A percentile compares a stretch with the other conserved stretches of the same genome.
These are phyloP conservation scores for Aspergillus intermedius DNA, from an alignment of 2,329 filamentous ascomycete species.

Conservation along the genomic window DNA sequence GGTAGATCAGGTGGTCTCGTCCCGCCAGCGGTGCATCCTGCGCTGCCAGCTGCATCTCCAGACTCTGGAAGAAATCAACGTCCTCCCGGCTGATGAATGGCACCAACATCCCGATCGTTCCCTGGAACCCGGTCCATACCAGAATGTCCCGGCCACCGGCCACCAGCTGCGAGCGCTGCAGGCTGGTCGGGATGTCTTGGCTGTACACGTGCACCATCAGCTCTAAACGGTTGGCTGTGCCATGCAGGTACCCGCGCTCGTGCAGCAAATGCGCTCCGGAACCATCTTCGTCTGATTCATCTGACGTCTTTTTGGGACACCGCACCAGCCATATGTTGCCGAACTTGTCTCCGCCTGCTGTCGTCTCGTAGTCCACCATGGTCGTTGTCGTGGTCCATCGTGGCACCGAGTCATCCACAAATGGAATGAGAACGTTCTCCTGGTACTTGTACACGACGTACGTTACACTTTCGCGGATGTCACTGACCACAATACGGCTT, in stretches of 20 bases:
- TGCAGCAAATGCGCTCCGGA: conserved; percentile 87
- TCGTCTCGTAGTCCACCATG: conserved; percentile 97
- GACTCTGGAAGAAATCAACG: conserved; percentile 92
- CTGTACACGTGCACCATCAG: conserved; percentile 84
- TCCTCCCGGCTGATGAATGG: conserved; percentile 89
- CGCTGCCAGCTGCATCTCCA: conserved; percentile 79
- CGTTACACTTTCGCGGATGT: conserved; percentile 85
- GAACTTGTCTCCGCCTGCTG: conserved; percentile 93
- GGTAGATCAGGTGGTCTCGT: conserved; percentile 90
- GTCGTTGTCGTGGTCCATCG: conserved; percentile 86
- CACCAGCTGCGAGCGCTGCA: conserved; percentile 82
- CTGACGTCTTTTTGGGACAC: conserved; percentile 75
- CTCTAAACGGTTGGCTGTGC: conserved; percentile 74
- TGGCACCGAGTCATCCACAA: conserved; percentile 81
- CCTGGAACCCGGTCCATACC: conserved; percentile 90
- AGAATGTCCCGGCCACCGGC: conserved; percentile 87
- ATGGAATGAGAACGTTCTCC: conserved; percentile 86
- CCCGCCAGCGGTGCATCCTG: conserved; percentile 86
- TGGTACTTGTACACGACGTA: conserved; percentile 91
- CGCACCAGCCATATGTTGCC: conserved; percentile 92
- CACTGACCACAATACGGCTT: conserved; percentile 82
- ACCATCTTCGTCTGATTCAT: conserved; percentile 86
- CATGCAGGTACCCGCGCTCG: conserved; percentile 82
- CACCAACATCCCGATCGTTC: conserved; percentile 86
- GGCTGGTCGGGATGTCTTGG: conserved; percentile 85